Evolutionary conservation across 2,329 filamentous ascomycete genomes (phyloP), one percentile per base, ranked within the genome.

Genomic region (Rachicladosporium sp.): DNA sequence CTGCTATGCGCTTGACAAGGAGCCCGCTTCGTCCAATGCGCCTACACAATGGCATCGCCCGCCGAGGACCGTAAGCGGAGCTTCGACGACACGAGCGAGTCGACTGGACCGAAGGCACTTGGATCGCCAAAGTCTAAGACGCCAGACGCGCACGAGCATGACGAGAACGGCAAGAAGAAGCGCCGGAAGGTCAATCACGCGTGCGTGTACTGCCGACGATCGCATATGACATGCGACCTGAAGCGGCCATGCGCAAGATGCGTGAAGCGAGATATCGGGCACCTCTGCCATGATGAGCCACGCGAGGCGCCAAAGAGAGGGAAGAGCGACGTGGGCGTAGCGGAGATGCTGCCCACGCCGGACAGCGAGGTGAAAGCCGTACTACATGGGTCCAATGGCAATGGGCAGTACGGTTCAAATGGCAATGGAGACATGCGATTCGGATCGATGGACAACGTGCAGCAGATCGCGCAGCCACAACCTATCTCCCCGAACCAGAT

Each of bases 251-350:
- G 91, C 74, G 89, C 86, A 55, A 78, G 91, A 66, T 98, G 91
- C 70, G 85, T 96, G 66, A 98, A 96, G 68, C 80, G 91, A 58
- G 94, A 94, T 67, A 98, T 98, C 62, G 91, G 89, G 55, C 91
- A 98, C 65, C 74, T 98, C 50, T 98, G 91, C 65, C 91, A 95
- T 68, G 91, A 98, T 65, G 91, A 96, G 65, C 89, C 88, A 51
- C 80, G 89, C 62, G 89, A 98, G 57, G 70, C 78, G 50, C 76
- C 80, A 44, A 93, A 91, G 65, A 89, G 88, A 64, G 66, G 74
- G 52, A 94, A 89, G 66, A 63, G 62, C 31, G 66, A 69, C 13
- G 40, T 48, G 1, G 47, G 48, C 10, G 48, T 51, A 10, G 51
- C 59, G 30, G 64, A 66, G 32, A 58, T 55, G 37, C 55, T 51